Percentiles rank a stretch among this genome's conserved stretches.
Evolutionary conservation across 1,284 basidiomycete species (phyloP).

Genomic region (Mycena citricolor): DNA sequence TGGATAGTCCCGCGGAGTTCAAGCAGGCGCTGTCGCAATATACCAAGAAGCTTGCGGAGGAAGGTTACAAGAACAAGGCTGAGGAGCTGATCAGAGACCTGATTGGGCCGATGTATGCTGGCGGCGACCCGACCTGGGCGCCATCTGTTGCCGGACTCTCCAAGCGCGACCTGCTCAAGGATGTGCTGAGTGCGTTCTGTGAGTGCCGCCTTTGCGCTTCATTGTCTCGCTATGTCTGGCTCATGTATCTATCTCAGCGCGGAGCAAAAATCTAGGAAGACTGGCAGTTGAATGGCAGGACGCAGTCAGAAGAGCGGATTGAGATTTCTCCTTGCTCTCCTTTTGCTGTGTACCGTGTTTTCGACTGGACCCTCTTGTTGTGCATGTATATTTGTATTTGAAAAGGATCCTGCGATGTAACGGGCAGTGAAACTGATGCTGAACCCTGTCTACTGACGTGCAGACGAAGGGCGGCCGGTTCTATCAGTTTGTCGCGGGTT

Average conservation of each 20-base stretch:
- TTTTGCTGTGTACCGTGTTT: too few species aligned
- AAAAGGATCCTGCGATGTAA: too few species aligned
- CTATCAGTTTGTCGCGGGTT: too few species aligned
- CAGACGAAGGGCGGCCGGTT: too few species aligned
- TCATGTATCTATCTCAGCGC: constrained; percentile 42
- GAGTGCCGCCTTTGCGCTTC: constrained; percentile 26
- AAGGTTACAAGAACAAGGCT: constrained; percentile 80
- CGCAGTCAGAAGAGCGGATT: constrained; percentile 55
- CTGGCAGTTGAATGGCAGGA: constrained; percentile 81
- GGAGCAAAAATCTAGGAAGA: constrained; percentile 70
- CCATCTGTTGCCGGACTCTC: constrained; percentile 64
- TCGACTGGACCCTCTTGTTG: too few species aligned
- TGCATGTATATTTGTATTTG: too few species aligned
- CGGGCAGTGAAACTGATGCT: too few species aligned
- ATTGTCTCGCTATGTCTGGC: constrained; percentile 11
- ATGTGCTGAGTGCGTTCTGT: constrained; percentile 80
- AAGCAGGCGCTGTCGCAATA: constrained; percentile 74
- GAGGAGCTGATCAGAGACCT: constrained; percentile 88
- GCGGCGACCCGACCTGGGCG: constrained; percentile 55
- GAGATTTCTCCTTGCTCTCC: too few species aligned
- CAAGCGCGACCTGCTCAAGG: constrained; percentile 79
- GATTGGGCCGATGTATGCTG: constrained; percentile 86
- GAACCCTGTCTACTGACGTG: too few species aligned
- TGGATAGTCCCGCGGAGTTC: constrained; percentile 84
- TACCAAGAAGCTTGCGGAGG: constrained; percentile 81